These are phyloP conservation scores for Elsinoe arachidis DNA, from an alignment of 2,329 filamentous ascomycete species.

Conservation along the genomic window DNA sequence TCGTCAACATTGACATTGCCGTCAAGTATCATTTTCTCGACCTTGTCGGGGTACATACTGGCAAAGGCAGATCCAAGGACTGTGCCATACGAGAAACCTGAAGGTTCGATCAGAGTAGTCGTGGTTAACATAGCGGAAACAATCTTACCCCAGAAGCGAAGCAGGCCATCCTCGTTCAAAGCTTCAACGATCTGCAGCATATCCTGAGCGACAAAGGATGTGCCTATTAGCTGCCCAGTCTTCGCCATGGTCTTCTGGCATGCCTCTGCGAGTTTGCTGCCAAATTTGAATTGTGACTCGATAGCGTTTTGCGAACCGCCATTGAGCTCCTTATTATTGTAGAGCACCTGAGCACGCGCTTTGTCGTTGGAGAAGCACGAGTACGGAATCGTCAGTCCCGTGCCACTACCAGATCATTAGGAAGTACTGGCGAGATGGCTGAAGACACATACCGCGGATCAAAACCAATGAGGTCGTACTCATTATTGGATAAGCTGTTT, in stretches of 20 bases:
- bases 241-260: slow-evolving; percentile 16
- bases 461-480: not conserved
- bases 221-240: slow-evolving; percentile 26
- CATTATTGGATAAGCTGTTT: not conserved
- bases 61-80: slow-evolving; percentile 35
- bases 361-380: not conserved
- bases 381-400: not conserved
- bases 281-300: not conserved
- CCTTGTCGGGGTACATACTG: slow-evolving; percentile 32
- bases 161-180: slow-evolving; percentile 33
- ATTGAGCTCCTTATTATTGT: not conserved
- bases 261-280: not conserved
- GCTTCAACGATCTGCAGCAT: slow-evolving; percentile 43
- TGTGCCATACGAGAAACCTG: slow-evolving; percentile 45
- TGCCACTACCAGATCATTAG: not conserved
- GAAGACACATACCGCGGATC: not conserved
- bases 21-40: slow-evolving; percentile 34
- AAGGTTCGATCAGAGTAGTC: not conserved
- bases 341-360: not conserved
- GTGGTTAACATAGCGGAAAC: not conserved
- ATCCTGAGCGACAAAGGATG: slow-evolving; percentile 39
- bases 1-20: slow-evolving; percentile 35
- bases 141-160: slow-evolving; percentile 33
- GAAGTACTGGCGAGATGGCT: not conserved
- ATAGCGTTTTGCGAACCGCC: not conserved